Evolutionary conservation across 345 rosid genomes (phyloP).

Genomic region (Linum trigynum): DNA sequence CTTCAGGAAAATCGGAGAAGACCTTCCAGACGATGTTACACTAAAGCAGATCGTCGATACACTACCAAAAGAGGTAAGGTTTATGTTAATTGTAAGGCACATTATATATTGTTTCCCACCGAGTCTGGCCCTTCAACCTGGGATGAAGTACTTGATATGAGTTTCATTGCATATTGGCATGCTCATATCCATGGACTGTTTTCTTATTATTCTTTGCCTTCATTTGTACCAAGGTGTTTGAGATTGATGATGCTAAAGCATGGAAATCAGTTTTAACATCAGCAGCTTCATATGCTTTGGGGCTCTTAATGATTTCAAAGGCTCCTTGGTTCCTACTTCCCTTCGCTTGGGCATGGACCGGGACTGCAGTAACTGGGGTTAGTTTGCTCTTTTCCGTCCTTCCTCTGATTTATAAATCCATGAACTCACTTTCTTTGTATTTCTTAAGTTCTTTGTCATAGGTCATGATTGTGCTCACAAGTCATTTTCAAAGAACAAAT

Average conservation of each 20-base stretch:
- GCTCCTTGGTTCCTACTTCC: slow-evolving; percentile 94
- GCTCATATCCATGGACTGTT: not conserved
- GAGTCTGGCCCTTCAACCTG: slow-evolving; percentile 1
- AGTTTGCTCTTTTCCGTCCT: slow-evolving; percentile 10
- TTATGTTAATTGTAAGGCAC: not conserved
- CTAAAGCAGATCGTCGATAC: slow-evolving; percentile 68
- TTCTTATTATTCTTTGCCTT: slow-evolving; percentile 4
- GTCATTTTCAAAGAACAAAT: slow-evolving; percentile 81
- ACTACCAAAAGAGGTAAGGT: slow-evolving; percentile 63
- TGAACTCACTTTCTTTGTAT: slow-evolving; percentile 6
- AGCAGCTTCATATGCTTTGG: slow-evolving; percentile 65
- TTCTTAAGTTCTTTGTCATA: slow-evolving; percentile 79
- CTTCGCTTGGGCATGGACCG: slow-evolving; percentile 96
- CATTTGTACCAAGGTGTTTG: slow-evolving; percentile 54
- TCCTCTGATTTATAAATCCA: not conserved
- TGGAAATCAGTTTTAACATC: slow-evolving; percentile 80
- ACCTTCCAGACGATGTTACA: slow-evolving; percentile 67
- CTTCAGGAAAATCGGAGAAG: slow-evolving; percentile 76
- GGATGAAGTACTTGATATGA: not conserved
- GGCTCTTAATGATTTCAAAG: slow-evolving; percentile 74
- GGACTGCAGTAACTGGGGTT: slow-evolving; percentile 89
- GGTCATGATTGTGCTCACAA: slow-evolving; percentile 99
- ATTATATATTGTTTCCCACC: too few species aligned
- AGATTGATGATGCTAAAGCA: slow-evolving; percentile 76
- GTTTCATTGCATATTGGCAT: not conserved